phyloP scores from a whole-genome alignment of 495 filamentous ascomycete species.

The Talaromyces wortmannii region DNA sequence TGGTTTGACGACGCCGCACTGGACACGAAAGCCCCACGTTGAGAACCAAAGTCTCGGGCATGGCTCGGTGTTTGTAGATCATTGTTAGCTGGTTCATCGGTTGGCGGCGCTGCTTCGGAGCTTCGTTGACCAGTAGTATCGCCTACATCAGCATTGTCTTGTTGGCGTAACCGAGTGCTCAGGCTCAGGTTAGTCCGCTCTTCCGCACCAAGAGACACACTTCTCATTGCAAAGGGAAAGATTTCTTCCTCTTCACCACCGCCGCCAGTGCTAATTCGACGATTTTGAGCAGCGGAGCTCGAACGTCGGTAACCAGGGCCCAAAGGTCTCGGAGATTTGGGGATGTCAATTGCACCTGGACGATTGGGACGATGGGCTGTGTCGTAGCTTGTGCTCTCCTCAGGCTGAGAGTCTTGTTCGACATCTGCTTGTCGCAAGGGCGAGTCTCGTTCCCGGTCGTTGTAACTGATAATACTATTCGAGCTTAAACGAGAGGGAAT shows the following conservation, averaged over 20 bases:
- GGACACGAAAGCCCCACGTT: slow-evolving; percentile 29
- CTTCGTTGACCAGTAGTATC: slow-evolving; percentile 19
- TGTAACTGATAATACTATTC: slow-evolving; percentile 75
- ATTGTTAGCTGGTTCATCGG: slow-evolving; percentile 33
- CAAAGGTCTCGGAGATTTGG: slow-evolving; percentile 63
- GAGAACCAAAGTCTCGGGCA: slow-evolving; percentile 25
- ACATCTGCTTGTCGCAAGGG: slow-evolving; percentile 15
- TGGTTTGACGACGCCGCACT: slow-evolving; percentile 27
- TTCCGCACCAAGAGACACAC: slow-evolving; percentile 68
- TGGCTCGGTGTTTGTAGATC: slow-evolving; percentile 33
- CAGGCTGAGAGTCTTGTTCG: slow-evolving; percentile 27
- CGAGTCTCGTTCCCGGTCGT: slow-evolving; percentile 21
- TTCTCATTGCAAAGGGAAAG: slow-evolving; percentile 59
- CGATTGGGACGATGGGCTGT: slow-evolving; percentile 36
- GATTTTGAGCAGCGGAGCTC: slow-evolving; percentile 72
- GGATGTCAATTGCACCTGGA: slow-evolving; percentile 68
- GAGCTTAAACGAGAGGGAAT: slow-evolving; percentile 89
- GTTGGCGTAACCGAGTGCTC: slow-evolving; percentile 46
- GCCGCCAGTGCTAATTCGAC: slow-evolving; percentile 38
- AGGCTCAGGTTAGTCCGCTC: slow-evolving; percentile 54
- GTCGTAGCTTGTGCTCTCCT: slow-evolving; percentile 29
- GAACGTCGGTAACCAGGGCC: slow-evolving; percentile 58
- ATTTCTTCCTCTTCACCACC: slow-evolving; percentile 56
- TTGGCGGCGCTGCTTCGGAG: slow-evolving; percentile 16
- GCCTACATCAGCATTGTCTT: slow-evolving; percentile 22